Conservation (phyloP, 2,329 filamentous ascomycete species). For the Fusarium tanahbumbuense region DNA sequence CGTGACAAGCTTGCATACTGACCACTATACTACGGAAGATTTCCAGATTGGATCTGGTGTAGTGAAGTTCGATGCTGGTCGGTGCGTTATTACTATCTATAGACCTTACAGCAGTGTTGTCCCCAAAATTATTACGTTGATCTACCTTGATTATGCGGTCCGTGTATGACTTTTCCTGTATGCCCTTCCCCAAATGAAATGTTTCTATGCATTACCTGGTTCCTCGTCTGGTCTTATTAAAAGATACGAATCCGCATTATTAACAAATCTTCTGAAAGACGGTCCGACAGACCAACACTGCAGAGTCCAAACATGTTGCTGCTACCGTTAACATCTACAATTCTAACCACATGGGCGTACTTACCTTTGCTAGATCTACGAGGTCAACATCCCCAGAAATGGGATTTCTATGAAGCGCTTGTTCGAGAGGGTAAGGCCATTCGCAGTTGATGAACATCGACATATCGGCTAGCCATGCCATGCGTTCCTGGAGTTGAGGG, state of each 20-base stretch:
- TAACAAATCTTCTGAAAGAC: background rate
- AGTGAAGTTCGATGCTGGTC: background rate
- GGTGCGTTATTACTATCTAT: rapidly evolving
- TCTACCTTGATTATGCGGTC: background rate
- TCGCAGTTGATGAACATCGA: conserved; percentile 10
- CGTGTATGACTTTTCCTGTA: background rate
- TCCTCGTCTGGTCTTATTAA: background rate
- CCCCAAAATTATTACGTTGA: background rate
- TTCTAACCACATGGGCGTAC: rapidly evolving
- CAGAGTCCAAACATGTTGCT: conserved; percentile 15
- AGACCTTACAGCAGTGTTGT: rapidly evolving
- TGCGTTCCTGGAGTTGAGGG: conserved; percentile 21
- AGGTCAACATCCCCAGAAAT: background rate
- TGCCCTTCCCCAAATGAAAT: background rate
- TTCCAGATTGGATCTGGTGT: conserved; percentile 2
- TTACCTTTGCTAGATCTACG: conserved; percentile 14
- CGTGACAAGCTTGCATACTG: conserved; percentile 27
- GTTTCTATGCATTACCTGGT: rapidly evolving
- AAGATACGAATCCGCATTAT: conserved; percentile 7
- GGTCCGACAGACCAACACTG: conserved; percentile 22
- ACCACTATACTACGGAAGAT: conserved; percentile 27
- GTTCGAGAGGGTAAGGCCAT: conserved; percentile 11
- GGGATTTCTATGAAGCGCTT: background rate
- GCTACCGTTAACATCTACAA: too few relatives aligned
- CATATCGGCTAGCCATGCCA: conserved; percentile 18